A percentile compares a stretch with the other conserved stretches of the same genome.
Conservation (phyloP, 305 asterid genomes). For the Ilex paraguariensis region DNA sequence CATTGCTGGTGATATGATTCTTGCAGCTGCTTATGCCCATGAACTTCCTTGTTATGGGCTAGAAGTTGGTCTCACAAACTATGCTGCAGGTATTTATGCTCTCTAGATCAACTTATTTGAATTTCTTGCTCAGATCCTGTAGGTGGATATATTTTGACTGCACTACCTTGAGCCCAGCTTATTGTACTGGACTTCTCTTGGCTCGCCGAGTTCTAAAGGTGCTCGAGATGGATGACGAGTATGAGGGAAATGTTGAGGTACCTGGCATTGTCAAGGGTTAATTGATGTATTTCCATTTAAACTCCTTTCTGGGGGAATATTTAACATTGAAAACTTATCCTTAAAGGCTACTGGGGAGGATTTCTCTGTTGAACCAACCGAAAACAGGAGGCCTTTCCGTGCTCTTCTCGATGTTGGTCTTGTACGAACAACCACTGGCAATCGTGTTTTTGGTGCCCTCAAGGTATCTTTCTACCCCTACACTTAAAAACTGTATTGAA, state of each 20-base stretch:
- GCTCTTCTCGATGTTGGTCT: constrained; percentile 96
- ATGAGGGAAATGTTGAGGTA: constrained; percentile 91
- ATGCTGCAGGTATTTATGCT: constrained; percentile 46
- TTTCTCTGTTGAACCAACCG: constrained; percentile 84
- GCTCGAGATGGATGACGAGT: constrained; percentile 76
- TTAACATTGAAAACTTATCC: neutral
- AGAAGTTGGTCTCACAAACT: constrained; percentile 56
- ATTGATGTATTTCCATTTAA: too few species aligned
- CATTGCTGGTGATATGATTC: constrained; percentile 51
- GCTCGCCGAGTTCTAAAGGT: constrained; percentile 75
- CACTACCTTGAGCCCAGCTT: constrained; percentile 11
- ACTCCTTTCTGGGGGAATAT: neutral
- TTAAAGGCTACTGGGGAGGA: constrained; percentile 88
- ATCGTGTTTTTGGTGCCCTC: constrained; percentile 82
- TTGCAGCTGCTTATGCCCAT: constrained; percentile 54
- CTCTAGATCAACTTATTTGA: neutral
- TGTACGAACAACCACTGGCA: constrained; percentile 76
- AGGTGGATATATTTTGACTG: neutral
- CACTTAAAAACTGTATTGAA: too few species aligned
- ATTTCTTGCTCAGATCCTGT: neutral
- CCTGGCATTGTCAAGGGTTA: neutral
- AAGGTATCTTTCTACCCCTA: constrained; percentile 22
- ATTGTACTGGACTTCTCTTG: constrained; percentile 86
- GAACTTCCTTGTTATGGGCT: constrained; percentile 61
- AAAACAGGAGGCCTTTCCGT: constrained; percentile 89